Percentiles rank a stretch among this genome's conserved stretches.
These are phyloP conservation scores for Ilyonectria destructans DNA, from an alignment of 2,329 filamentous ascomycete species.

Conservation along the genomic window DNA sequence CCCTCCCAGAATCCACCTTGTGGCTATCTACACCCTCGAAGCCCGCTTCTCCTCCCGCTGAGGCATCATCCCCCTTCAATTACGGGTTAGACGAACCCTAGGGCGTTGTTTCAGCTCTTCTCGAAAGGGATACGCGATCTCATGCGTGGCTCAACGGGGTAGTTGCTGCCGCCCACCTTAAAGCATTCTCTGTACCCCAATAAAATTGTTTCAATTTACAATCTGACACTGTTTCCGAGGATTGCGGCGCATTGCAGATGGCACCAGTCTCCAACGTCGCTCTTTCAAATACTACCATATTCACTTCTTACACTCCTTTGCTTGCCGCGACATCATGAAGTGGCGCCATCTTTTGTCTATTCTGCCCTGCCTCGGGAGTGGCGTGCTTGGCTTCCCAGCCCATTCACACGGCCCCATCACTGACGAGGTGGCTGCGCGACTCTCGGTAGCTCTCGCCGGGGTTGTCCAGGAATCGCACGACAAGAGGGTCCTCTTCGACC, in stretches of 20 bases:
- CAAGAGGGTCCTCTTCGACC: slow-evolving; percentile 41
- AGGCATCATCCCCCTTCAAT: not conserved
- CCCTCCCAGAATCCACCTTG: not conserved
- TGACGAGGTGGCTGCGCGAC: slow-evolving; percentile 2
- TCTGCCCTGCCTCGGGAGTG: slow-evolving; percentile 11
- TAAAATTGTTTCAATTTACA: slow-evolving; percentile 22
- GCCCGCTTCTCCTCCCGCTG: not conserved
- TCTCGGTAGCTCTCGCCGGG: slow-evolving; percentile 23
- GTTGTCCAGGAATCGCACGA: slow-evolving; percentile 29
- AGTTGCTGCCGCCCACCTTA: too few species aligned
- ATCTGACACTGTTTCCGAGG: not conserved
- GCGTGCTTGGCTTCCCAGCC: slow-evolving; percentile 21
- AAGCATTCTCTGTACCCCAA: slow-evolving; percentile 8
- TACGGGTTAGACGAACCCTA: not conserved
- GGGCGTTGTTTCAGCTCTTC: not conserved
- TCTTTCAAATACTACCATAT: not conserved
- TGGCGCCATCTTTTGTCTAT: slow-evolving; percentile 13
- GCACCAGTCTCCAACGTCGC: not conserved
- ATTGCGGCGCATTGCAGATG: not conserved
- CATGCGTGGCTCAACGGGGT: not conserved
- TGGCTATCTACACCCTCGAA: not conserved
- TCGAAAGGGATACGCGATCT: not conserved
- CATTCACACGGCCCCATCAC: not conserved
- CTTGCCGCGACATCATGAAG: slow-evolving; percentile 13
- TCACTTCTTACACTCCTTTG: slow-evolving; percentile 1